Evolutionary conservation across 768 basidiomycete species (phyloP).

Genomic region (Tulasnella sp.): DNA sequence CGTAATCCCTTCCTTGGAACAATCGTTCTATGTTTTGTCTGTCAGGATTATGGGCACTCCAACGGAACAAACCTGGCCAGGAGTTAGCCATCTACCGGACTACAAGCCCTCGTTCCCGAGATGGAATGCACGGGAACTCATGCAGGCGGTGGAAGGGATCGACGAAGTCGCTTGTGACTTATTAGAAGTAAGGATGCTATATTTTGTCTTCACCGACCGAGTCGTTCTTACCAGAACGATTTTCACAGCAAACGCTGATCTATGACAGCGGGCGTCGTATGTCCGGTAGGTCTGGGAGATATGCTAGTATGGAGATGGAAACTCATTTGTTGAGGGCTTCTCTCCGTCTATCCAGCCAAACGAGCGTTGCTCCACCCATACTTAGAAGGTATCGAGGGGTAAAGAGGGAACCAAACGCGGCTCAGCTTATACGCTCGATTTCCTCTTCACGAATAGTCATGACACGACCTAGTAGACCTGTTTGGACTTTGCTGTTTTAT

Average conservation of each 20-base stretch:
- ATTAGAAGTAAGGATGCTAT: conserved; percentile 51
- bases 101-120: conserved; percentile 97
- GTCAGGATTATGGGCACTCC: conserved; percentile 68
- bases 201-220: background rate
- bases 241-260: conserved; percentile 56
- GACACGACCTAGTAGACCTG: background rate
- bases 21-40: background rate
- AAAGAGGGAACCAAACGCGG: background rate
- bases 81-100: conserved; percentile 80
- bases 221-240: background rate
- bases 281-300: conserved; percentile 56
- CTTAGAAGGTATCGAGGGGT: conserved; percentile 34
- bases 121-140: conserved; percentile 77
- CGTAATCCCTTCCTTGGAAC: no score
- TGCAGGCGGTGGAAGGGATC: conserved; percentile 59
- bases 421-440: background rate
- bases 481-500: background rate
- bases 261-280: conserved; percentile 92
- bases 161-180: conserved; percentile 76
- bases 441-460: background rate
- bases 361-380: conserved; percentile 50
- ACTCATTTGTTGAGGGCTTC: conserved; percentile 3
- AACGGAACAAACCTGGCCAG: background rate
- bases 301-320: background rate
- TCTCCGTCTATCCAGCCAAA: conserved; percentile 42